A percentile compares a stretch with the other conserved stretches of the same genome.
These are phyloP conservation scores for Pichia gijzeniarum DNA, from an alignment of 805 yeast species.

Conservation along the genomic window DNA sequence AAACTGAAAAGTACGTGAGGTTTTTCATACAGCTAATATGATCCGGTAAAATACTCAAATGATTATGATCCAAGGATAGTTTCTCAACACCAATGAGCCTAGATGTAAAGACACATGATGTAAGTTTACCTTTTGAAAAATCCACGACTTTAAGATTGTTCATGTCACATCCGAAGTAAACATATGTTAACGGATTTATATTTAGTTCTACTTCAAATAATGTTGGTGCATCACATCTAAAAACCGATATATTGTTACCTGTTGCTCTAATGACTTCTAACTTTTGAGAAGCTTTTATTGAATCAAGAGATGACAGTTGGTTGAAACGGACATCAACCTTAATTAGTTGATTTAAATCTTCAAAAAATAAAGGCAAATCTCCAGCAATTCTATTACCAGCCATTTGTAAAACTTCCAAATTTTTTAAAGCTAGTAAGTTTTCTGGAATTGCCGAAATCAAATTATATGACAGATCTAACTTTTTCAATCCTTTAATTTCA, in stretches of 20 bases:
- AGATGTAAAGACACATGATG: constrained; percentile 63
- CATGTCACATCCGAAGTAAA: constrained; percentile 48
- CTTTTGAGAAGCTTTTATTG: constrained; percentile 49
- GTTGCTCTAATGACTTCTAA: constrained; percentile 69
- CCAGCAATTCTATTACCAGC: constrained; percentile 63
- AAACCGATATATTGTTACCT: constrained; percentile 67
- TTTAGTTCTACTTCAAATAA: constrained; percentile 67
- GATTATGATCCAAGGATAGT: constrained; percentile 73
- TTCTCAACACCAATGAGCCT: constrained; percentile 63
- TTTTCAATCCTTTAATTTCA: constrained; percentile 49
- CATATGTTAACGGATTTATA: constrained; percentile 76
- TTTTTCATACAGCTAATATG: constrained; percentile 54
- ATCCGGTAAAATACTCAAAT: constrained; percentile 67
- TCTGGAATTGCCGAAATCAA: constrained; percentile 55
- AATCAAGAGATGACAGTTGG: constrained; percentile 45
- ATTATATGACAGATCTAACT: constrained; percentile 80
- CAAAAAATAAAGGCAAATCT: constrained; percentile 46
- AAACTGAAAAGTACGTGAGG: constrained; percentile 61
- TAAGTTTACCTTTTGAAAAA: constrained; percentile 73
- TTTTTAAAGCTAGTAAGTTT: constrained; percentile 49
- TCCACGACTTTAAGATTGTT: constrained; percentile 63
- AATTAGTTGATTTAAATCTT: constrained; percentile 49
- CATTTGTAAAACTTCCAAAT: constrained; percentile 62
- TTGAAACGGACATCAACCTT: constrained; percentile 77
- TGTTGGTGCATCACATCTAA: constrained; percentile 54